Percentiles rank a stretch among this genome's conserved stretches.
Conservation (phyloP, 768 basidiomycete species). For the Daedaleopsis sinensis region DNA sequence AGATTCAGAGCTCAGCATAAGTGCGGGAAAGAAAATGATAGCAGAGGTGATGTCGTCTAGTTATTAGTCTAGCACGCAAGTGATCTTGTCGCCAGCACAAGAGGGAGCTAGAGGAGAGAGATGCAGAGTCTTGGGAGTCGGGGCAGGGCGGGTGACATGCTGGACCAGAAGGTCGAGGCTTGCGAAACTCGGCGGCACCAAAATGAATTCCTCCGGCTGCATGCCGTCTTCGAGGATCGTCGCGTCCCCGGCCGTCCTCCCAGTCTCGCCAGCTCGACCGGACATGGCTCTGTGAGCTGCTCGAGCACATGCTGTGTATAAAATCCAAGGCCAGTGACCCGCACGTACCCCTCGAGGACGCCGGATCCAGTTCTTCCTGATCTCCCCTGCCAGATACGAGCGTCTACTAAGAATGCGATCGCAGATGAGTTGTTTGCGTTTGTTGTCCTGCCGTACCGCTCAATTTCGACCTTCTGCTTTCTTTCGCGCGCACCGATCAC, state of each 20-base stretch:
- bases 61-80: background rate
- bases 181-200: conserved; percentile 20
- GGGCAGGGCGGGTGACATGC: conserved; percentile 14
- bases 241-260: too few species aligned
- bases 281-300: too few species aligned
- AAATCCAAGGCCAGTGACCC: too few species aligned
- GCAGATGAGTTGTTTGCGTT: conserved; percentile 11
- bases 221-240: too few species aligned
- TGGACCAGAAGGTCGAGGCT: conserved; percentile 16
- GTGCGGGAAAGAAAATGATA: background rate
- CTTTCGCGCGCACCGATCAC: conserved; percentile 6
- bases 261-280: too few species aligned
- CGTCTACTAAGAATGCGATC: background rate
- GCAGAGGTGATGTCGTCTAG: background rate
- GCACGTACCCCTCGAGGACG: too few species aligned
- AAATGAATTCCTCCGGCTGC: conserved; percentile 9
- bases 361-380: background rate
- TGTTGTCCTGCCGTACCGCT: conserved; percentile 11
- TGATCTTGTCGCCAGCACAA: background rate
- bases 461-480: conserved; percentile 16
- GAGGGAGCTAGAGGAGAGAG: background rate
- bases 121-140: background rate
- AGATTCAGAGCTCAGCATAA: conserved; percentile 12
- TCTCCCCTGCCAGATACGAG: background rate
- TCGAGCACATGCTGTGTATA: too few species aligned